Evolutionary conservation across 176 grass and related monocot species (phyloP), one percentile per base, ranked within the genome.

Genomic region (Triticum monococcum): DNA sequence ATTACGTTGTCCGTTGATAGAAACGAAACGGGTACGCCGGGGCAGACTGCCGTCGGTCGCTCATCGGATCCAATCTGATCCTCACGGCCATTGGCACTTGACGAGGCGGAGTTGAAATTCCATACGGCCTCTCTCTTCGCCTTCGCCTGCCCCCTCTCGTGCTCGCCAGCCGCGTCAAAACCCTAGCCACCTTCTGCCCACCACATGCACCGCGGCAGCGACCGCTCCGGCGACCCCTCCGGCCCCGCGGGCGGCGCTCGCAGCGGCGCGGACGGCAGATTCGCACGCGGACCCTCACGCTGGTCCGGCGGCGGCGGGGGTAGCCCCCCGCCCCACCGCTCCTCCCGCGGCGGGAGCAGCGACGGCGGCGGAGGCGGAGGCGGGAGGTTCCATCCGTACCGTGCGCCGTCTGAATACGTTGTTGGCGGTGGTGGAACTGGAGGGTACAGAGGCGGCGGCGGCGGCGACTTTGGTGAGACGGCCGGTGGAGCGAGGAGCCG

Each of bases 341-440:
- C 74, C 74, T 77, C 81, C 80, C 71, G 73, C 10, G 73, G 84
- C 13, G 56, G 56, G 56, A 50, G 83, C 12, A 85, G 77, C 50
- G 64, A 71, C 4, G 89, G 80, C 5, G 85, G 40, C 23, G 79
- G 87, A 3, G 81, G 75, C 12, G 77, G 88, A 18, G 84, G 91
- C 32, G 92, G 87, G 64, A 91, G 92, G 77, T 91, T 89, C 30
- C 92, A 94, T 56, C 92, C 92, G 10, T 94, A 94, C 68, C 88
- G 90, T 56, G 85, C 33, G 1, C 68, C 79, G 8, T 89, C 87
- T 16, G 87, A 86, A 16, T 79, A 89, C 64, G 78, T 73, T 31
- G 75, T 88, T 5, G 75, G 78, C 30, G 75, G 87, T 7, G 75
- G 82, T 31, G 82, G 80, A 24, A 90, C 68, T 24, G 92, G 89